phyloP scores from a whole-genome alignment of 2,329 filamentous ascomycete species.

The Mycogone perniciosa region DNA sequence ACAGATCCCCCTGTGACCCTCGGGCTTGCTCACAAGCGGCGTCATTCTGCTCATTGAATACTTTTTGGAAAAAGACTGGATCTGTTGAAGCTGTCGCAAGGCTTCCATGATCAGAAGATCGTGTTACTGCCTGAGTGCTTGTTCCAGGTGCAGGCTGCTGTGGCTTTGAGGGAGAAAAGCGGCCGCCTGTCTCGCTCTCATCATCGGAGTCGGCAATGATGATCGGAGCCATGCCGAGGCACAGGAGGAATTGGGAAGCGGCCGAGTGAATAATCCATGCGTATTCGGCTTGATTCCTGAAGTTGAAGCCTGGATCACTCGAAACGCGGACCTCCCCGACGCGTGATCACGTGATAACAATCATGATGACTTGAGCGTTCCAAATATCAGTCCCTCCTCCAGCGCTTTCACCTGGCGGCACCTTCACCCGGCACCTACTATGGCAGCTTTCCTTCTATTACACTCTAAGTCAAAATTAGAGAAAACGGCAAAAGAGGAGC shows the following conservation, averaged over 20 bases:
- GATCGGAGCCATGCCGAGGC: constrained; percentile 17
- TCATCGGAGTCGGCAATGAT: constrained; percentile 37
- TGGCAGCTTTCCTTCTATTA: no score
- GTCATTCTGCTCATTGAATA: constrained; percentile 42
- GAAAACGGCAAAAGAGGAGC: no score
- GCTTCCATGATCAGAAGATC: constrained; percentile 22
- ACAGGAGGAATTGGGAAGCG: not conserved
- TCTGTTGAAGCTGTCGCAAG: constrained; percentile 39
- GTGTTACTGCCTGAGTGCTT: constrained; percentile 8
- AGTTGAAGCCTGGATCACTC: no score
- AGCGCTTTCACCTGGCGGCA: no score
- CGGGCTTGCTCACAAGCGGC: constrained; percentile 20
- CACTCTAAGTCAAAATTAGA: no score
- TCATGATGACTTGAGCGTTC: no score
- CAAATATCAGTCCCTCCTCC: no score
- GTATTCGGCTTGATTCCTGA: no score
- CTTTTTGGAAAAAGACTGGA: constrained; percentile 39
- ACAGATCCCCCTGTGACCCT: constrained; percentile 1
- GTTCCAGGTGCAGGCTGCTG: constrained; percentile 6
- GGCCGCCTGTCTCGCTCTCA: constrained; percentile 23
- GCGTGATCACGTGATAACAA: no score
- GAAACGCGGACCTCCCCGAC: no score
- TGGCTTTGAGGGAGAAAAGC: constrained; percentile 15
- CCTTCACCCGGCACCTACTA: no score
- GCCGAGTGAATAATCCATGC: no score